Evolutionary conservation across 495 filamentous ascomycete genomes (phyloP), one percentile per base, ranked within the genome.

Genomic region (Haplographium delicatum): DNA sequence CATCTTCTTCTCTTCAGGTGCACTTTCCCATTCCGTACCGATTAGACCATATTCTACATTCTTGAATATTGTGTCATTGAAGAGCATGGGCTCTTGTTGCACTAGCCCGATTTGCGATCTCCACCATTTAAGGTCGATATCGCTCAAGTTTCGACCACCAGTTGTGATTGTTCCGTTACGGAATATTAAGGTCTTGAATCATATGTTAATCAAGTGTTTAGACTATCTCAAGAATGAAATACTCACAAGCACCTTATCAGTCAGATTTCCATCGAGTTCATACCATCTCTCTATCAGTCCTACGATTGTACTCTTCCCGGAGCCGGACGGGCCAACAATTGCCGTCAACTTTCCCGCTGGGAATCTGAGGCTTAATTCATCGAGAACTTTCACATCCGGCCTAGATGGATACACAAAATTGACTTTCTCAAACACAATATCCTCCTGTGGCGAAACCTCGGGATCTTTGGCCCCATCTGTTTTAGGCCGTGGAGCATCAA

Each of bases 281-380:
- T 74, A 74, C 56, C 73, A 85, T 46, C 85, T 63, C 59, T 84
- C 77, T 13, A 86, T 56, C 20, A 88, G 62, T 0, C 71, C 77
- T 0, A 85, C 78, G 33, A 88, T 78, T 0, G 84, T 89, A 48
- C 77, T 83, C 58, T 70, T 90, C 5, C 85, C 85, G 15, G 81
- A 84, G 4, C 85, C 85, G 1, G 82, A 86, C 16, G 89, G 79
- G 1, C 91, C 85, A 39, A 93, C 86, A 40, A 96, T 74, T n/a
- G 90, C 88, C 15, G 86, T 87, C 15, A 82, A 82, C 62, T 93
- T 89, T 1, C 91, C 89, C 4, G 88, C 82, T 5, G 84, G 82
- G 11, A 87, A 71, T 0, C 59, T 65, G 5, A 85, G 50, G 35
- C 64, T 70, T 19, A 85, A 58, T n/a, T 76, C 58, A 38, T 73